Conservation (phyloP, 257 asterid species). For the Solanum appendiculatum region DNA sequence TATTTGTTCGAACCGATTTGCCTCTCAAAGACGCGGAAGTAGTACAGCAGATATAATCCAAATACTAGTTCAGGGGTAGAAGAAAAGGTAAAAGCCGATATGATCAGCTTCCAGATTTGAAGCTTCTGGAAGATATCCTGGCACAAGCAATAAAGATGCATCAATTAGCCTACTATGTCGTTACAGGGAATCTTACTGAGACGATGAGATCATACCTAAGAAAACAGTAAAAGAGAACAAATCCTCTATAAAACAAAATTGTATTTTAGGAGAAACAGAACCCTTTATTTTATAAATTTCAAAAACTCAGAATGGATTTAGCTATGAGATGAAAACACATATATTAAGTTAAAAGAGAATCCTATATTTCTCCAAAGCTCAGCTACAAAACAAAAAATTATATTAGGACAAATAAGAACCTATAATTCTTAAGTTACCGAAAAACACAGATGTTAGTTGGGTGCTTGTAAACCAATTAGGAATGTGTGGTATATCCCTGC, state of each 20-base stretch:
- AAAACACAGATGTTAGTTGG: neutral
- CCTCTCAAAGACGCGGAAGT: conserved; percentile 97
- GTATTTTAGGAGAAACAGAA: neutral
- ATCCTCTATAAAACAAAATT: neutral
- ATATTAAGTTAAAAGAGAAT: neutral
- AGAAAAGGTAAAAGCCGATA: conserved; percentile 79
- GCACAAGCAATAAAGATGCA: conserved; percentile 17
- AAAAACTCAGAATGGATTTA: neutral
- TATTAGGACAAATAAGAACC: neutral
- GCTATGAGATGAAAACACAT: neutral
- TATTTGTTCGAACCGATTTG: conserved; percentile 97
- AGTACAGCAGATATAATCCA: conserved; percentile 84
- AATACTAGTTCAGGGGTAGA: conserved; percentile 92
- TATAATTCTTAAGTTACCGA: neutral
- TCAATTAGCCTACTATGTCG: neutral
- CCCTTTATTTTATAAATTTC: neutral
- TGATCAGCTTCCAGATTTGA: conserved; percentile 89
- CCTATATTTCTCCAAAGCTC: neutral
- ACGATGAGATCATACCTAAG: neutral
- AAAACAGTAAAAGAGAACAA: neutral
- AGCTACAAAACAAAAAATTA: neutral
- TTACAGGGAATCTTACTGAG: neutral
- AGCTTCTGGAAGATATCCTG: conserved; percentile 91
- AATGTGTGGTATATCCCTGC: neutral
- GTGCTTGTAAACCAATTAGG: neutral